These are phyloP conservation scores for Taiozyma sp. DNA, from an alignment of 1,139 yeast genomes.

Conservation along the genomic window DNA sequence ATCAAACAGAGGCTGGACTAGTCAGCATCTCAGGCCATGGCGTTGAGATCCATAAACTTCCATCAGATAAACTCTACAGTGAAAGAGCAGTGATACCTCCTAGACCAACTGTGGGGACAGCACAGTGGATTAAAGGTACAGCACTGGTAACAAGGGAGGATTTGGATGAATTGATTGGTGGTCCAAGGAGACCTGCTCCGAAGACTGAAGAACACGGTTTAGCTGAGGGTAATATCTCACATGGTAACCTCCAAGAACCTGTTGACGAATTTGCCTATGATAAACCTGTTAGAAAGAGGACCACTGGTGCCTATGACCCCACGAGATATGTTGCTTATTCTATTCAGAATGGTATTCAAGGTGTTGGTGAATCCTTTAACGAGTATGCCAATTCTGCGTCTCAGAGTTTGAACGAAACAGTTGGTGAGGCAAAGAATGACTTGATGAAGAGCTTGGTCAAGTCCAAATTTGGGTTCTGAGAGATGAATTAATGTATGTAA, in stretches of 20 bases:
- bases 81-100: conserved; percentile 62
- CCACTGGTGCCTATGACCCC: conserved; percentile 33
- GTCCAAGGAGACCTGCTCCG: conserved; percentile 51
- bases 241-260: conserved; percentile 3
- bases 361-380: conserved; percentile 50
- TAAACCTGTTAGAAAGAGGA: conserved; percentile 43
- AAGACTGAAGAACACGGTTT: conserved; percentile 52
- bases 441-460: conserved; percentile 48
- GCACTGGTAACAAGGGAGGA: conserved; percentile 57
- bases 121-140: conserved; percentile 86
- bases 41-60: conserved; percentile 25
- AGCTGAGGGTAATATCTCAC: conserved; percentile 47
- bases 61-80: conserved; percentile 51
- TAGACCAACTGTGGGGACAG: conserved; percentile 74
- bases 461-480: conserved; percentile 48
- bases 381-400: conserved; percentile 54
- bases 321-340: conserved; percentile 39
- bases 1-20: conserved; percentile 52
- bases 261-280: conserved; percentile 37
- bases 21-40: conserved; percentile 38
- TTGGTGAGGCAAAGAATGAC: conserved; percentile 46
- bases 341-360: conserved; percentile 49
- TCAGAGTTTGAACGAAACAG: conserved; percentile 48
- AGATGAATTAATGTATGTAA: not conserved
- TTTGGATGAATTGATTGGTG: conserved; percentile 52